These are phyloP conservation scores for Globisporangium parvum DNA, from an alignment of 352 stramenopile species.

Conservation along the genomic window DNA sequence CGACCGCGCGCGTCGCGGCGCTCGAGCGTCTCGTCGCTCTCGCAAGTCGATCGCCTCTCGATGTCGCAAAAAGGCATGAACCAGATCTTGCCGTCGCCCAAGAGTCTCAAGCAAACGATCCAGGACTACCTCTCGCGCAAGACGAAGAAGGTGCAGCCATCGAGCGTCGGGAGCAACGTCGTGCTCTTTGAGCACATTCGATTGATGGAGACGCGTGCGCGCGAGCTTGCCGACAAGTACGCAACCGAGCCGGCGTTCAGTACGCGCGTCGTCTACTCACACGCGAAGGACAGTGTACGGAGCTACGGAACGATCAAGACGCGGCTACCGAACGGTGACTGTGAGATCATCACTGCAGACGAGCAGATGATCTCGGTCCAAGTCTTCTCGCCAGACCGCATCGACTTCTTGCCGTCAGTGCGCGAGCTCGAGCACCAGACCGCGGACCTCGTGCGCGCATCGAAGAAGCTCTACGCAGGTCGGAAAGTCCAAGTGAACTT, in stretches of 20 bases:
- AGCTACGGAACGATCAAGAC: constrained; percentile 55
- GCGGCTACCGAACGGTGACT: constrained; percentile 32
- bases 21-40: constrained; percentile 60
- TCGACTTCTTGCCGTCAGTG: constrained; percentile 58
- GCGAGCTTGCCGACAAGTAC: constrained; percentile 6
- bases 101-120: constrained; percentile 55
- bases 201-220: constrained; percentile 25
- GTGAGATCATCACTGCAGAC: constrained; percentile 51
- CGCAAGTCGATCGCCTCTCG: constrained; percentile 53
- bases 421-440: constrained; percentile 51
- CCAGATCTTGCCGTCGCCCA: constrained; percentile 39
- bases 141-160: constrained; percentile 63
- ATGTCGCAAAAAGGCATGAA: constrained; percentile 47
- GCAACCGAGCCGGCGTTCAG: constrained; percentile 13
- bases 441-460: constrained; percentile 30
- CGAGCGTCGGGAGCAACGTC: constrained; percentile 16
- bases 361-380: constrained; percentile 59
- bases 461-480: constrained; percentile 49
- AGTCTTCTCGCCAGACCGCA: constrained; percentile 27
- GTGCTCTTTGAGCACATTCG: constrained; percentile 26
- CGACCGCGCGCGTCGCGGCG: constrained; percentile 29
- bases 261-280: constrained; percentile 45
- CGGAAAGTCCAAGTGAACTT: constrained; percentile 68
- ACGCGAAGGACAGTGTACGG: constrained; percentile 28
- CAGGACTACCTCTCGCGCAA: constrained; percentile 56